phyloP scores from a whole-genome alignment of 257 asterid genomes.

The Striga asiatica region DNA sequence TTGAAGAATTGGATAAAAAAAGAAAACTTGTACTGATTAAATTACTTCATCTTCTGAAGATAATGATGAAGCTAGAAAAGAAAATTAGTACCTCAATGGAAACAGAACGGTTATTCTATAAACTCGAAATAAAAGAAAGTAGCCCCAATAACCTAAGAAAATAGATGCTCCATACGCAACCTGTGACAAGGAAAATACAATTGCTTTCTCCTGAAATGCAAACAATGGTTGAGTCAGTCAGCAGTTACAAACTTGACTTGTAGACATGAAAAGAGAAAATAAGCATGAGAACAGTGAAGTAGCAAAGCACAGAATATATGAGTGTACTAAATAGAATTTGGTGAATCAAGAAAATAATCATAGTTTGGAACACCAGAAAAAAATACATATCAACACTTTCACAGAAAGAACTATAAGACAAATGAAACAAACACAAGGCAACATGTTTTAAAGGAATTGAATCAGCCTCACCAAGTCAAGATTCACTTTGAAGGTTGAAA shows the following conservation, averaged over 20 bases:
- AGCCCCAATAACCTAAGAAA: conserved; percentile 86
- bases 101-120: conserved; percentile 45
- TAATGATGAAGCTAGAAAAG: neutral
- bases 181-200: conserved; percentile 77
- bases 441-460: too few relatives aligned
- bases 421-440: too few relatives aligned
- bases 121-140: conserved; percentile 48
- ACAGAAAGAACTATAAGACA: too few relatives aligned
- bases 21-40: too few relatives aligned
- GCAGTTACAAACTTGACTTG: conserved; percentile 7
- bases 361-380: too few relatives aligned
- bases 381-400: too few relatives aligned
- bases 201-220: conserved; percentile 71
- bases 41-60: too few relatives aligned
- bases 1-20: too few relatives aligned
- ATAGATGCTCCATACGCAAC: conserved; percentile 68
- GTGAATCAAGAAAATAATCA: neutral
- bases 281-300: too few relatives aligned
- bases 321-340: neutral
- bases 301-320: neutral
- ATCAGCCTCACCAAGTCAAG: too few relatives aligned
- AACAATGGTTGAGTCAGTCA: conserved; percentile 10
- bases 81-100: conserved; percentile 60
- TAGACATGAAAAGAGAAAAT: neutral
- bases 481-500: too few relatives aligned